phyloP scores from a whole-genome alignment of 768 basidiomycete species.

The Boletus subparvulus region DNA sequence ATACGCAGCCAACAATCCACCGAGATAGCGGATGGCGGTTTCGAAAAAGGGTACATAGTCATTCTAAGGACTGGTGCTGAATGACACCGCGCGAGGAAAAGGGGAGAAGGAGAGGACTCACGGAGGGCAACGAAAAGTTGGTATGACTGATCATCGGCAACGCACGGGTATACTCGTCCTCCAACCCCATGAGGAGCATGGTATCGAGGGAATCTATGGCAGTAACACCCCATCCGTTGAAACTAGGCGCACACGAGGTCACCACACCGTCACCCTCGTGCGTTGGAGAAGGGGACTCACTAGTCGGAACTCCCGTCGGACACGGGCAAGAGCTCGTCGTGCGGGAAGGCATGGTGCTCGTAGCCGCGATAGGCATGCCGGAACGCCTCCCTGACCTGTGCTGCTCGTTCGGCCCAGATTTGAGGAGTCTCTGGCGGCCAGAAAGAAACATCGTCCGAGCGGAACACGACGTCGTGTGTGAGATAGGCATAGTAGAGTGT shows the following conservation, averaged over 20 bases:
- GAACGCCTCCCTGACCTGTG: slow-evolving; percentile 60
- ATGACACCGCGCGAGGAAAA: no score
- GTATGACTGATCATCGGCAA: slow-evolving; percentile 48
- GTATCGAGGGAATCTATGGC: slow-evolving; percentile 83
- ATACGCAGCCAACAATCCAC: slow-evolving; percentile 81
- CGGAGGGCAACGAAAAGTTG: slow-evolving; percentile 48
- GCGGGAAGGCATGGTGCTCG: slow-evolving; percentile 56
- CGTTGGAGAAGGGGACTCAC: slow-evolving; percentile 36
- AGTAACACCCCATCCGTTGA: slow-evolving; percentile 80
- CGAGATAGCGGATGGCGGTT: slow-evolving; percentile 86
- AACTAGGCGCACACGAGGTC: slow-evolving; percentile 39
- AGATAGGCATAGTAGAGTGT: slow-evolving; percentile 20
- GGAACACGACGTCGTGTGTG: neutral
- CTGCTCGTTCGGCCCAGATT: slow-evolving; percentile 53
- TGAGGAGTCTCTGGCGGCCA: slow-evolving; percentile 17
- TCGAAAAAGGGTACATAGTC: slow-evolving; percentile 63
- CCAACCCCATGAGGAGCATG: slow-evolving; percentile 75
- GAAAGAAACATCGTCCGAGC: neutral
- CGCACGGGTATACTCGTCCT: slow-evolving; percentile 67
- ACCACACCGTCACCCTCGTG: neutral
- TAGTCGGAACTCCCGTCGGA: slow-evolving; percentile 46
- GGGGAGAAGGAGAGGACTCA: slow-evolving; percentile 20
- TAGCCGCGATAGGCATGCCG: slow-evolving; percentile 67
- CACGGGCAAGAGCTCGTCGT: slow-evolving; percentile 62
- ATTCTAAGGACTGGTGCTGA: slow-evolving; percentile 18